Evolutionary conservation across 75 land plant genomes (phyloP).

Genomic region (Cupressus sempervirens): DNA sequence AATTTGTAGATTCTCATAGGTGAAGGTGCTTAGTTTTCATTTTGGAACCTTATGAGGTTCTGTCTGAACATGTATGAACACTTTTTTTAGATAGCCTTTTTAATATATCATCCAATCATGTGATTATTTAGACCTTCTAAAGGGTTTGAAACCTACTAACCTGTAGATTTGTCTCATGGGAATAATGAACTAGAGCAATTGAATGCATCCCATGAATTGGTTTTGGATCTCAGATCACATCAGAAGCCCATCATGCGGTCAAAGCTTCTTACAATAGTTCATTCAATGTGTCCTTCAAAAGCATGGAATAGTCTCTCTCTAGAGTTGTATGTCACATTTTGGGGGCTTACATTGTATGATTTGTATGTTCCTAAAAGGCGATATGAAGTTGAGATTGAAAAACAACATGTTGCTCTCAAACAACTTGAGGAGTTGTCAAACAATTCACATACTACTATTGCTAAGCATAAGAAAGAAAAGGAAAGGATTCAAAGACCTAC

Average conservation of each 20-base stretch:
- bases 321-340: conserved; percentile 90
- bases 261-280: conserved; percentile 66
- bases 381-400: conserved; percentile 86
- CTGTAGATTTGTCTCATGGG: conserved; percentile 39
- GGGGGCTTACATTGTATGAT: conserved; percentile 97
- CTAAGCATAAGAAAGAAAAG: conserved; percentile 95
- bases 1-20: too few relatives aligned
- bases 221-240: conserved; percentile 63
- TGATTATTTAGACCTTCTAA: conserved; percentile 71
- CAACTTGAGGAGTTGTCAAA: conserved; percentile 90
- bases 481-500: conserved; percentile 95
- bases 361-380: conserved; percentile 87
- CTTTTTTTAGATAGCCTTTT: conserved; percentile 96
- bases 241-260: conserved; percentile 75
- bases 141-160: conserved; percentile 61
- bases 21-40: too few relatives aligned
- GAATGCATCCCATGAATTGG: conserved; percentile 28
- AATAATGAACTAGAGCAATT: conserved; percentile 33
- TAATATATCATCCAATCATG: conserved; percentile 92
- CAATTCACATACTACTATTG: conserved; percentile 83
- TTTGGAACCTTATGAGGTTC: too few relatives aligned
- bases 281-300: conserved; percentile 71
- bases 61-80: too few relatives aligned
- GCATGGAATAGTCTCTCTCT: conserved; percentile 97
- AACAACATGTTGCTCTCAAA: conserved; percentile 87